phyloP scores from a whole-genome alignment of 2,329 filamentous ascomycete species.

The Mariannaea elegans region DNA sequence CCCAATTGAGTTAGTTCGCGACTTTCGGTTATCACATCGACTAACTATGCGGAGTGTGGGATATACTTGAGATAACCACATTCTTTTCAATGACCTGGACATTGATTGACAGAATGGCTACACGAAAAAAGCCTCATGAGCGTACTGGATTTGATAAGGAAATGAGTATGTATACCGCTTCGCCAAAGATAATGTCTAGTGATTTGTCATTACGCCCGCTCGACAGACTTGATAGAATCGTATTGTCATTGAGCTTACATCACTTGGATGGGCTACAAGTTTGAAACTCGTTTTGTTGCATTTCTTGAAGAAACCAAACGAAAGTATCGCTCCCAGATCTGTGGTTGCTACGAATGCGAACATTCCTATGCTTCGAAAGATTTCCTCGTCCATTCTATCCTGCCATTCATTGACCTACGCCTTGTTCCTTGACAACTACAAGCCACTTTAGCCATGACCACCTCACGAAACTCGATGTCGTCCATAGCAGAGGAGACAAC shows the following conservation, averaged over 20 bases:
- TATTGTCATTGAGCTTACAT: not conserved
- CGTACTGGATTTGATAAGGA: not conserved
- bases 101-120: not conserved
- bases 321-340: not conserved
- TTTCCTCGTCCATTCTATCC: not conserved
- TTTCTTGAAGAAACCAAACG: not conserved
- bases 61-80: not conserved
- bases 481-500: constrained; percentile 30
- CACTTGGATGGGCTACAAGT: not conserved
- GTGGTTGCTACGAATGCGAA: not conserved
- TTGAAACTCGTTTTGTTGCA: not conserved
- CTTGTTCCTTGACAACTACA: not conserved
- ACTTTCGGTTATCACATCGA: constrained; percentile 1
- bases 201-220: constrained; percentile 1
- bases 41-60: not conserved
- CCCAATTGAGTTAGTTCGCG: constrained; percentile 25
- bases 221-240: not conserved
- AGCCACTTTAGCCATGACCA: not conserved
- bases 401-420: not conserved
- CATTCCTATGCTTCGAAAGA: not conserved
- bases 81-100: not conserved
- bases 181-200: not conserved
- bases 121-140: not conserved
- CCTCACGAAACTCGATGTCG: not conserved
- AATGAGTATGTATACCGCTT: not conserved